Base-by-base conservation (phyloP, 2,329 filamentous ascomycete genomes). In the Penicillium sp. region DNA sequence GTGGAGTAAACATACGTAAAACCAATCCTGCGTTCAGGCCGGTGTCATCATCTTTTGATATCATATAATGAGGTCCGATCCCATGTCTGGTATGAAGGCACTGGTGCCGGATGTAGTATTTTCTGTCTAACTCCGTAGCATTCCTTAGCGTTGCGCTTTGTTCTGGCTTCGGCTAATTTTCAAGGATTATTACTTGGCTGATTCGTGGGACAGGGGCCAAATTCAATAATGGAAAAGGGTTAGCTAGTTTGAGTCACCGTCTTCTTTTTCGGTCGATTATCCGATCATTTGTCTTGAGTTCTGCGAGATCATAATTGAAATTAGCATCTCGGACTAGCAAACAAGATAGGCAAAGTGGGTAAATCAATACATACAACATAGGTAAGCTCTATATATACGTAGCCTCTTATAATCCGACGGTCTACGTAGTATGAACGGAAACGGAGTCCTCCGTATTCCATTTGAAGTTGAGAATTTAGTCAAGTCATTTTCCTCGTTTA, bases 141-240 rank as follows among this genome's bases (percentile, higher is more conserved):
- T 39, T 55, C 43, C 43, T 32, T 43, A 38, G 31, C 38, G 35
- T 49, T 50, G 20, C 22, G 11, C 18, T 44, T 51, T 31, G 37
- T 43, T 38, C 18, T 26, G 13, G 48, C 18, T 18, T 35, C 24
- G 20, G 39, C 46, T n/a, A 29, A 26, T 22, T 35, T 18, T 45
- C 18, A 39, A 44, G 46, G 47, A 55, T 44, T 18, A 45, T 50
- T 47, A 43, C 38, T 43, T 50, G 37, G 37, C 51, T 26, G 51
- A 42, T 10, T 31, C 37, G 32, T 55, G 32, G 29, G 29, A 37
- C 45, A 24, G 31, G 44, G 44, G 44, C 5, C 31, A 24, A 20
- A 22, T 34, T 16, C 18, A 34, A 46, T 32, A 46, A 34, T 22
- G 7, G 9, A 13, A 44, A 45, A 22, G 20, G 26, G 31, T 20